phyloP scores from a whole-genome alignment of 345 rosid genomes.

The Salix dunnii region DNA sequence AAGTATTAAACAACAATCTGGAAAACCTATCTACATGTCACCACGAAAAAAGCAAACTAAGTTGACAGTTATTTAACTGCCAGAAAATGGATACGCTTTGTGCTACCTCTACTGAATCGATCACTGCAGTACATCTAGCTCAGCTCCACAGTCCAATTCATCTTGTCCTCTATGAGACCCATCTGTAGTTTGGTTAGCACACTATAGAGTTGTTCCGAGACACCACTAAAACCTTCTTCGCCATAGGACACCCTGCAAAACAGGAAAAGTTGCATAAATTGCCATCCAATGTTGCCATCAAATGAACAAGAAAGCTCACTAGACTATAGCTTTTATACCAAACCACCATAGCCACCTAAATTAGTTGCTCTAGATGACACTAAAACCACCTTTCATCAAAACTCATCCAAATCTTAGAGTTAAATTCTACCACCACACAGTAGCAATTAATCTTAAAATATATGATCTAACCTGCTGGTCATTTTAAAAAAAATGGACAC shows the following conservation, averaged over 20 bases:
- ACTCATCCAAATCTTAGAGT: too few species aligned
- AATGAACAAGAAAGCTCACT: neutral
- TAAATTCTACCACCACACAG: too few species aligned
- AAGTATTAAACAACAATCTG: neutral
- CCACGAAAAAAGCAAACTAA: neutral
- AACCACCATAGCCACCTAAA: too few species aligned
- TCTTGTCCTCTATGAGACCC: slow-evolving; percentile 77
- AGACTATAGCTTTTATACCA: neutral
- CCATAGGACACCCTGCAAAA: slow-evolving; percentile 64
- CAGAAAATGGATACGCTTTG: neutral
- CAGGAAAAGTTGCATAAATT: neutral
- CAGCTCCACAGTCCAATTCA: slow-evolving; percentile 83
- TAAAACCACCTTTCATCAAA: neutral
- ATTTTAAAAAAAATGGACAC: too few species aligned
- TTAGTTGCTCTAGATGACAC: too few species aligned
- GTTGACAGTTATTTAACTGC: neutral
- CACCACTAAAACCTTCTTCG: slow-evolving; percentile 62
- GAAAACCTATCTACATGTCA: slow-evolving; percentile 2
- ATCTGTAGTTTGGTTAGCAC: slow-evolving; percentile 80
- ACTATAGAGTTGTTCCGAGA: slow-evolving; percentile 56
- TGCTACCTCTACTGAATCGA: neutral
- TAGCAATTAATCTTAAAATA: too few species aligned
- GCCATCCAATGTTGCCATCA: neutral
- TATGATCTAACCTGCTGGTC: too few species aligned
- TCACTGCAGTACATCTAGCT: slow-evolving; percentile 15